phyloP scores from a whole-genome alignment of 2,329 filamentous ascomycete genomes.

The Aspergillus pseudoglaucus region DNA sequence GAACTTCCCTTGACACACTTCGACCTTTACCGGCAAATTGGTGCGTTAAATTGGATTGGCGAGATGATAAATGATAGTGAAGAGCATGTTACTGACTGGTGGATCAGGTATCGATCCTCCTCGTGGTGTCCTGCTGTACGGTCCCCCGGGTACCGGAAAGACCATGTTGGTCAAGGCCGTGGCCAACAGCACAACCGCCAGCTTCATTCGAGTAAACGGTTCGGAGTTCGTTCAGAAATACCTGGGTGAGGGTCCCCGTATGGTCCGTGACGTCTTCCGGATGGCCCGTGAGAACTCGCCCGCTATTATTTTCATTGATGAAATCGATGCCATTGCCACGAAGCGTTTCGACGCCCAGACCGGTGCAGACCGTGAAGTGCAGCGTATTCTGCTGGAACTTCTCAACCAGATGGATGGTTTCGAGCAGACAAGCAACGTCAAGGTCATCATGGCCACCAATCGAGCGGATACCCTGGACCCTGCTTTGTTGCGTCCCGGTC shows the following conservation, averaged over 20 bases:
- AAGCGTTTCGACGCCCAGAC: constrained; percentile 99
- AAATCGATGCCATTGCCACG: constrained; percentile 97
- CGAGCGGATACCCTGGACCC: constrained; percentile 95
- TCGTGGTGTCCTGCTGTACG: constrained; percentile 91
- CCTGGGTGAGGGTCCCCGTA: constrained; percentile 90
- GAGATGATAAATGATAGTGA: not conserved
- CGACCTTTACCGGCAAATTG: constrained; percentile 97
- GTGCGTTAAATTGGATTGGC: constrained; percentile 33
- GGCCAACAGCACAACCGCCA: constrained; percentile 95
- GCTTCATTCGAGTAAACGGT: constrained; percentile 95
- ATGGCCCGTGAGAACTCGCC: constrained; percentile 99
- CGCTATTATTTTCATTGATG: constrained; percentile 98
- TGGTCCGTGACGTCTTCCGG: constrained; percentile 98
- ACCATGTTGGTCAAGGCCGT: constrained; percentile 98
- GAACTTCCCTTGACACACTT: constrained; percentile 96
- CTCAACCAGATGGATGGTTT: constrained; percentile 99
- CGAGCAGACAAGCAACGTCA: constrained; percentile 97
- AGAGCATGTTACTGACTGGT: constrained; percentile 13
- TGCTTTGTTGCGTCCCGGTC: constrained; percentile 85
- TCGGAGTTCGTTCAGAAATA: constrained; percentile 99
- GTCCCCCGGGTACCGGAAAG: constrained; percentile 91
- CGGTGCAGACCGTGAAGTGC: constrained; percentile 93
- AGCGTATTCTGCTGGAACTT: constrained; percentile 93
- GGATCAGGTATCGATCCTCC: constrained; percentile 74
- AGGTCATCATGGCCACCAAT: constrained; percentile 99